phyloP scores from a whole-genome alignment of 2,329 filamentous ascomycete genomes.

The Amauroascus verrucosus region DNA sequence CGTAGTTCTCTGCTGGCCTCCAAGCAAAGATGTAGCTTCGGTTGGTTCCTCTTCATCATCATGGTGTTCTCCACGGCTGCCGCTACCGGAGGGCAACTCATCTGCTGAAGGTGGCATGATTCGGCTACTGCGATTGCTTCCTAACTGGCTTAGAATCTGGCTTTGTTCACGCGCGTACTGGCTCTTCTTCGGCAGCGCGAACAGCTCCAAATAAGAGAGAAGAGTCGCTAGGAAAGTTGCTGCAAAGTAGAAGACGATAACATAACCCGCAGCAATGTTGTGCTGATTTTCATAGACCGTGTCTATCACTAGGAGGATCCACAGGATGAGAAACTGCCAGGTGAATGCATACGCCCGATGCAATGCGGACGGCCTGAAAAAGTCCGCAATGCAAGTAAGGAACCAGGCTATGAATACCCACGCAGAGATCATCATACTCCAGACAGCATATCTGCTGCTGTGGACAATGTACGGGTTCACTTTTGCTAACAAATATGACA shows the following conservation, averaged over 20 bases:
- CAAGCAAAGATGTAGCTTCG: conserved; percentile 49
- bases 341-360: conserved; percentile 70
- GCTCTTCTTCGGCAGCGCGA: conserved; percentile 61
- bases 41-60: conserved; percentile 37
- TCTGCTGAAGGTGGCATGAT: conserved; percentile 36
- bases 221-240: conserved; percentile 63
- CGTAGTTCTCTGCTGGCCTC: conserved; percentile 41
- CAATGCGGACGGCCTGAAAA: conserved; percentile 72
- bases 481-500: conserved; percentile 66
- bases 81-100: conserved; percentile 22
- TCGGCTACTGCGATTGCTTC: conserved; percentile 31
- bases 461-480: conserved; percentile 87
- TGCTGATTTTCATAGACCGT: conserved; percentile 68
- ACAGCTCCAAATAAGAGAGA: conserved; percentile 69
- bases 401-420: conserved; percentile 80
- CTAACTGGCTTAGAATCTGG: conserved; percentile 21
- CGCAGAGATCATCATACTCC: conserved; percentile 73
- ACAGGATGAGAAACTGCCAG: conserved; percentile 72
- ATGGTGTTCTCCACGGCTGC: conserved; percentile 23
- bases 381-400: conserved; percentile 65
- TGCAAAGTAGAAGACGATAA: conserved; percentile 68
- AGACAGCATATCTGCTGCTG: conserved; percentile 76
- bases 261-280: conserved; percentile 65
- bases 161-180: conserved; percentile 54
- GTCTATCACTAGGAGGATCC: conserved; percentile 59